Base-by-base conservation (phyloP, 1,139 yeast genomes). In the Eremothecium coryli region DNA sequence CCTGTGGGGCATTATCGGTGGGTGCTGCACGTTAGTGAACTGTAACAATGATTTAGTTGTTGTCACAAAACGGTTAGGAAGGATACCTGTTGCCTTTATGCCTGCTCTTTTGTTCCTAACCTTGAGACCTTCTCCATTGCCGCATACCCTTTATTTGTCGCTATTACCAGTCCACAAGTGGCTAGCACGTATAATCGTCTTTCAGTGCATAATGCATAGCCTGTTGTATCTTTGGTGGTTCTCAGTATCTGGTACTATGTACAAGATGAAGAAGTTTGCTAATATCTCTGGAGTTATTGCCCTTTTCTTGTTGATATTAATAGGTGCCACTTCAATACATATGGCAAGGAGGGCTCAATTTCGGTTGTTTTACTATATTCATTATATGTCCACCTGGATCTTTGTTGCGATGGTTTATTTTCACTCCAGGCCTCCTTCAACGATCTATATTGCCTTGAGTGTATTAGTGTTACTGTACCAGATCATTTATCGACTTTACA, bases 381-480 rank as follows among this genome's bases (percentile, higher is more conserved):
- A 88, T 56, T 76, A 82, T 45, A 46, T 72, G 5, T 67, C 77
- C 38, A 74, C 90, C 2, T 77, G 93, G 82, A 43, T 68, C 0
- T 64, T 72, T 18, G 74, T 84, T 2, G 41, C 74, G 0, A 47
- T 76, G 23, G 60, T 82, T 14, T 73, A 74, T 26, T 63, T 73
- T 45, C 97, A 88, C 56, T 84, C 93, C 2, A 69, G 95, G 37
- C 96, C 96, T 0, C 71, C 73, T 1, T 76, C 79, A 7, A 61
- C 68, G 9, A 59, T 73, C 3, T 60, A 65, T 32, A 72, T 82
- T 1, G 37, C 60, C 1, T 41, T 73, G 32, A 75, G 75, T 38
- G 41, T 70, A 1, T 23, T 53, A 1, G 60, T 85, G 5, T 56
- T 85, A 18, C 29, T 59, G 0, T 67, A 68, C 58, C 66, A 71